Evolutionary conservation across 352 stramenopile species (phyloP).

Genomic region (Pythium folliculosum): DNA sequence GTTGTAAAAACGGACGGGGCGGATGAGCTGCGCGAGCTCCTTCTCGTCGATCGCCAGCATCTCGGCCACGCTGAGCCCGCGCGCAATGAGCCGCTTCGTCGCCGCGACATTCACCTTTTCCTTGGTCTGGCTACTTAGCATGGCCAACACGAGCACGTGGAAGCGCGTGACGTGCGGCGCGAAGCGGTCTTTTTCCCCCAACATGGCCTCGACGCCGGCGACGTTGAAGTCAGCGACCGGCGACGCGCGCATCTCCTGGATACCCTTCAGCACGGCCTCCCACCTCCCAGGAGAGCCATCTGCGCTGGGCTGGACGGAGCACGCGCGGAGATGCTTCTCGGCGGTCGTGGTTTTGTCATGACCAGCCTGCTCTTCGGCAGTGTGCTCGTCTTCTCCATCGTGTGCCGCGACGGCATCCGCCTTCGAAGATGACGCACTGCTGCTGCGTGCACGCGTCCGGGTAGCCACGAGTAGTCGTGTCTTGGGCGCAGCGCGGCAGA

Average conservation of each 20-base stretch:
- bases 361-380: too few relatives aligned
- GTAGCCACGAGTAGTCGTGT: constrained; percentile 21
- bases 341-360: constrained; percentile 11
- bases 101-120: constrained; percentile 89
- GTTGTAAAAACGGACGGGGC: constrained; percentile 95
- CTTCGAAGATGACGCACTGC: constrained; percentile 8
- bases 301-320: constrained; percentile 17
- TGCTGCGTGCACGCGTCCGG: constrained; percentile 38
- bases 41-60: constrained; percentile 86
- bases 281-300: constrained; percentile 43
- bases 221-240: constrained; percentile 72
- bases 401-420: constrained; percentile 15
- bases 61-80: constrained; percentile 82
- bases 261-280: constrained; percentile 59
- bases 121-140: constrained; percentile 97
- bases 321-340: constrained; percentile 9
- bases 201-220: constrained; percentile 66
- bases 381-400: constrained; percentile 16
- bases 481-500: too few relatives aligned
- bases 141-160: constrained; percentile 94
- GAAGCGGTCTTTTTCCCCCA: constrained; percentile 34
- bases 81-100: constrained; percentile 61
- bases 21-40: constrained; percentile 88
- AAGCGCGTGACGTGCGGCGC: constrained; percentile 74
- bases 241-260: constrained; percentile 67